These are phyloP conservation scores for Boletus edulis DNA, from an alignment of 768 basidiomycete genomes.

Conservation along the genomic window DNA sequence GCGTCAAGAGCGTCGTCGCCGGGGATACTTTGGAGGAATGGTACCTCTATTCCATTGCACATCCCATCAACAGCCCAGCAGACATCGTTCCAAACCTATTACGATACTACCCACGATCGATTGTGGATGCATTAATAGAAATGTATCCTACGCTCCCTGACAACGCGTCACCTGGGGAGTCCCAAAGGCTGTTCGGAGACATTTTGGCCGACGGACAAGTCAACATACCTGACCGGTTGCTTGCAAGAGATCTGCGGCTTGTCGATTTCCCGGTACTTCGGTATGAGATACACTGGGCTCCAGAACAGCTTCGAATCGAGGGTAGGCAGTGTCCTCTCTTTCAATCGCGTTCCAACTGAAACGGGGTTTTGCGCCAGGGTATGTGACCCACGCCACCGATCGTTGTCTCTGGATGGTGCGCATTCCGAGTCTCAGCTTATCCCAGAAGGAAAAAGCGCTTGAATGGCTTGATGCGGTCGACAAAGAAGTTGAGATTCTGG, in stretches of 20 bases:
- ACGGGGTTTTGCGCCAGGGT: constrained; percentile 39
- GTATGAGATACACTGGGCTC: constrained; percentile 68
- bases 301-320: constrained; percentile 51
- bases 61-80: constrained; percentile 45
- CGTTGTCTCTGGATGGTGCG: constrained; percentile 62
- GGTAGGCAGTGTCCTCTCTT: constrained; percentile 37
- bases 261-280: constrained; percentile 61
- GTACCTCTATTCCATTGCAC: constrained; percentile 72
- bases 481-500: constrained; percentile 41
- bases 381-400: constrained; percentile 71
- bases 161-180: constrained; percentile 42
- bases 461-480: constrained; percentile 54
- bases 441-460: constrained; percentile 50
- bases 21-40: constrained; percentile 74
- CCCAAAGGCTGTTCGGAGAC: constrained; percentile 51
- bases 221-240: constrained; percentile 60
- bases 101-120: constrained; percentile 55
- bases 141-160: constrained; percentile 44
- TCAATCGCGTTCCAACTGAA: neutral
- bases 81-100: constrained; percentile 59
- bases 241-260: constrained; percentile 56
- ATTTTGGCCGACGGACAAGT: constrained; percentile 63
- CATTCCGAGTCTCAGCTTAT: constrained; percentile 41
- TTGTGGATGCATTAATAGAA: constrained; percentile 44
- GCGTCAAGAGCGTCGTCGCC: constrained; percentile 58